phyloP scores from a whole-genome alignment of 176 grass and related monocot genomes.

The Carex scoparia region DNA sequence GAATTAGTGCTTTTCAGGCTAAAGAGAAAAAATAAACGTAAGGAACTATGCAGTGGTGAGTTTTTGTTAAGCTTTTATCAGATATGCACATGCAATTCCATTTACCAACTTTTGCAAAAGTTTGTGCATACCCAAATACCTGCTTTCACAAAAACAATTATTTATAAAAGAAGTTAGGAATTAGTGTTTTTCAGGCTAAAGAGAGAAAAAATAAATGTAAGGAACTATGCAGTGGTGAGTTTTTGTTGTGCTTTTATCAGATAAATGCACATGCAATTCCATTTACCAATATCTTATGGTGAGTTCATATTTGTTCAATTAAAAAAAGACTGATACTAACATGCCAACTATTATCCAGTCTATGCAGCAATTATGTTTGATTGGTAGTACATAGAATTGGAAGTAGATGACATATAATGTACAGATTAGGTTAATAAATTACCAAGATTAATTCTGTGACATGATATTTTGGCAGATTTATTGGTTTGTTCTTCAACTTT shows the following conservation, averaged over 20 bases:
- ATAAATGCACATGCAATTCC: background rate
- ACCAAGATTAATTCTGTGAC: background rate
- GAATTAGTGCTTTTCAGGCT: background rate
- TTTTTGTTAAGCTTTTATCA: background rate
- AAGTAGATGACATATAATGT: background rate
- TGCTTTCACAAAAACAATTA: conserved; percentile 28
- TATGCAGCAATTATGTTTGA: background rate
- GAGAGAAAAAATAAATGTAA: background rate
- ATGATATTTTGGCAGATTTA: background rate
- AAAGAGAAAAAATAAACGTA: background rate
- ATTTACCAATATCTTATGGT: background rate
- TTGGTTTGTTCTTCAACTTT: background rate
- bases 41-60: background rate
- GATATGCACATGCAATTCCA: background rate
- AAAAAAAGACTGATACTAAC: background rate
- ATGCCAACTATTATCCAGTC: background rate
- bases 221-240: background rate
- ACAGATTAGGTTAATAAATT: background rate
- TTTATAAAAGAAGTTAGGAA: background rate
- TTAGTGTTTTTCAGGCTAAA: background rate
- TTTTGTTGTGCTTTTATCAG: conserved; percentile 1
- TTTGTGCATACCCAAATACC: conserved; percentile 93
- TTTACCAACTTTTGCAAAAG: conserved; percentile 70
- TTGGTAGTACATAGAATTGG: background rate
- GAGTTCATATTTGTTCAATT: background rate